Conservation (phyloP, 2,329 filamentous ascomycete genomes). For the Penicillium sp. region DNA sequence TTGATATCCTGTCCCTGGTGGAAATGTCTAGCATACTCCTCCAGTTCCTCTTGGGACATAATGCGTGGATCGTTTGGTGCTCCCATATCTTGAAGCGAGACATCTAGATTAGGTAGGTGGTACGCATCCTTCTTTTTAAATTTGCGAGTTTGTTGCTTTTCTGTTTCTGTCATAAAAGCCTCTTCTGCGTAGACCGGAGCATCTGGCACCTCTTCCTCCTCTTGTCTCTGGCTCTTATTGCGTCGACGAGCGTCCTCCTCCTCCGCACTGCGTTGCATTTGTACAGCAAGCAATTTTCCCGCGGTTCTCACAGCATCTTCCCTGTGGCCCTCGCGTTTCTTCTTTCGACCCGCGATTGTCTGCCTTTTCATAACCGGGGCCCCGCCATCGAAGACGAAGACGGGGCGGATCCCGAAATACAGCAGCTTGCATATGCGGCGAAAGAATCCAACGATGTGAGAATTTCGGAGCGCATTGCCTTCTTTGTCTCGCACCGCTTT, state of each 20-base stretch:
- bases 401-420: constrained; percentile 92
- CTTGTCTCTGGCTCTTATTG: constrained; percentile 45
- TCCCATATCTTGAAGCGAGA: constrained; percentile 79
- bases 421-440: constrained; percentile 95
- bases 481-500: constrained; percentile 99
- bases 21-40: constrained; percentile 91
- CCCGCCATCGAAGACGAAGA: constrained; percentile 97
- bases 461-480: constrained; percentile 92
- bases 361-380: constrained; percentile 87
- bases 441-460: constrained; percentile 96
- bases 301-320: constrained; percentile 93
- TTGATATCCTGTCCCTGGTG: constrained; percentile 85
- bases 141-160: constrained; percentile 69
- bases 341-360: constrained; percentile 77
- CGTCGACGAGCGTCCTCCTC: constrained; percentile 70
- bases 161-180: constrained; percentile 72
- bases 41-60: constrained; percentile 92
- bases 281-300: constrained; percentile 84
- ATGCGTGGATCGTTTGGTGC: constrained; percentile 89
- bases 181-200: constrained; percentile 90
- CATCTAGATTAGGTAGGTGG: constrained; percentile 82
- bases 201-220: constrained; percentile 69
- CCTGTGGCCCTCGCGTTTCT: constrained; percentile 77
- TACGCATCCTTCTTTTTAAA: constrained; percentile 95
- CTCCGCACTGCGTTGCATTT: constrained; percentile 88